Base-by-base conservation (phyloP, 176 grass and related monocot species). In the Urochloa ruziziensis region DNA sequence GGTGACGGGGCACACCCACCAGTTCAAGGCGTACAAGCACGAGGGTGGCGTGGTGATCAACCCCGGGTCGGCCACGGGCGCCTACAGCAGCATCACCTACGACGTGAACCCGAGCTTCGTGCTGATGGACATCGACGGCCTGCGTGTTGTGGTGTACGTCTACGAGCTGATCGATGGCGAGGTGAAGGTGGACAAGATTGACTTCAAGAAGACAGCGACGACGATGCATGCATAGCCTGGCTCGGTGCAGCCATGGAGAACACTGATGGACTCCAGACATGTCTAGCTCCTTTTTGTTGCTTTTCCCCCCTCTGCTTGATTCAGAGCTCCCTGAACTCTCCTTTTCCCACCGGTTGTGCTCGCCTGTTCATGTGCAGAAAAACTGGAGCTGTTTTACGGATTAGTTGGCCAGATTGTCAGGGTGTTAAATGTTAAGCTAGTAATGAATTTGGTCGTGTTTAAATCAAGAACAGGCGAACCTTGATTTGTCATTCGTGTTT, bases 1-100 rank as follows among this genome's bases (percentile, higher is more conserved):
- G 46, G 97, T 99, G 76, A 96, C 91, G 0, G 97, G 97, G 84
- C 97, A 99, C 77, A 99, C 88, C 37, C 91, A 92, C 83, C 97
- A 94, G 85, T 96, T 99, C 77, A 96, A 99, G 65, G 97, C 97
- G 6, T 99, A 96, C 91, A 99, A 99, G 90, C 93, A 96, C 17
- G 97, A 96, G 88, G 93, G 97, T 1, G 91, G 97, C 42, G 93
- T 99, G 1, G 93, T 99, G 60, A 96, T 99, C 82, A 99, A 99
- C 83, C 97, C 97, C 1, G 93, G 97, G 10, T 96, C 93, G 0
- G 97, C 91, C 43, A 99, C 97, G 2, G 93, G 97, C 30, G 97
- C 93, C 19, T 87, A 91, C 73, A 96, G 93, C 93, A 96, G 97
- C 89, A 86, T 99, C 47, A 96, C 93, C 12, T 99, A 94, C 36